These are phyloP conservation scores for Arthrobotrys megalospora DNA, from an alignment of 2,329 filamentous ascomycete genomes.

Conservation along the genomic window DNA sequence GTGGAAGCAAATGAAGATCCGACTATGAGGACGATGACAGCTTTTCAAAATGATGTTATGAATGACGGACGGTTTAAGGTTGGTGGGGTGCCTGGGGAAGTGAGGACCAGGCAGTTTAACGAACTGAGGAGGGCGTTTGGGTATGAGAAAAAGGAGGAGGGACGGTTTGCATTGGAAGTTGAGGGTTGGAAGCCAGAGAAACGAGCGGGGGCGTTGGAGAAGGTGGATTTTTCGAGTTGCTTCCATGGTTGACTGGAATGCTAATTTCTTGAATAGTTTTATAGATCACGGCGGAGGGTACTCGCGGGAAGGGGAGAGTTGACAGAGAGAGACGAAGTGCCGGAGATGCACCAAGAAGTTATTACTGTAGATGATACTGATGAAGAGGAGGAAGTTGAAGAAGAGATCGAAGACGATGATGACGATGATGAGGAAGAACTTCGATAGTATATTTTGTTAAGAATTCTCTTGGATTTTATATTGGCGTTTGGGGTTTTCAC, in stretches of 20 bases:
- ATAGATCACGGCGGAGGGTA: constrained; percentile 38
- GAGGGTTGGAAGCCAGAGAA: constrained; percentile 91
- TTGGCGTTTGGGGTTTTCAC: neutral
- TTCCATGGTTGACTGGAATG: neutral
- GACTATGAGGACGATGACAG: constrained; percentile 65
- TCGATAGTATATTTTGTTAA: neutral
- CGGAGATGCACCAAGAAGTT: constrained; percentile 31
- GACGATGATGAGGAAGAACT: constrained; percentile 30
- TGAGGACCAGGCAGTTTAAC: constrained; percentile 87
- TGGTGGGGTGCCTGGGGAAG: constrained; percentile 74
- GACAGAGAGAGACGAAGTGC: constrained; percentile 21
- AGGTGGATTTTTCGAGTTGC: constrained; percentile 27
- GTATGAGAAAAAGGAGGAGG: constrained; percentile 74
- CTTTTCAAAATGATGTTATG: constrained; percentile 62
- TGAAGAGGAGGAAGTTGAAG: constrained; percentile 40
- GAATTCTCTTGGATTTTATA: constrained; percentile 1
- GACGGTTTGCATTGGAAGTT: constrained; percentile 89
- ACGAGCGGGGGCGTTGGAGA: constrained; percentile 67
- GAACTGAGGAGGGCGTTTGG: constrained; percentile 87
- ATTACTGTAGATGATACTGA: constrained; percentile 58
- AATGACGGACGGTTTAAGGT: constrained; percentile 64
- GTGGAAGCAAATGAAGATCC: constrained; percentile 74
- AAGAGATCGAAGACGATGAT: constrained; percentile 26
- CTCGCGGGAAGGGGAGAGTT: constrained; percentile 46
- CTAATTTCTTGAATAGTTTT: constrained; percentile 39